Evolutionary conservation across 345 rosid genomes (phyloP).

Genomic region (Nephelium lappaceum): DNA sequence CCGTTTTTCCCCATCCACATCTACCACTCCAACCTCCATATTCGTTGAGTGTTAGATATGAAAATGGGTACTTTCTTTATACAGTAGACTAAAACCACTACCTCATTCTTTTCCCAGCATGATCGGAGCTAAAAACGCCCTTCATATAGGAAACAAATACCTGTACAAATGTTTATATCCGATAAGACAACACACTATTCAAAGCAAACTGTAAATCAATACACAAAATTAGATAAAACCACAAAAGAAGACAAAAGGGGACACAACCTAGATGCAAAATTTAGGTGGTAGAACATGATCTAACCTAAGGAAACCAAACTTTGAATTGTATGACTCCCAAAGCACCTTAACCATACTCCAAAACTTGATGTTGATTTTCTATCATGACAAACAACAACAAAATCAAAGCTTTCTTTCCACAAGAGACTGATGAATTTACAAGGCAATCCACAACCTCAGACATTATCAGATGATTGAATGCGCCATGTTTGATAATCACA

Average conservation of each 20-base stretch:
- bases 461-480: neutral
- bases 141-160: slow-evolving; percentile 5
- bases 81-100: slow-evolving; percentile 14
- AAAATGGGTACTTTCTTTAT: neutral
- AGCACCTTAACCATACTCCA: neutral
- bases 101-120: slow-evolving; percentile 23
- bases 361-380: neutral
- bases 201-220: neutral
- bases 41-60: neutral
- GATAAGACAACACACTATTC: neutral
- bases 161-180: neutral
- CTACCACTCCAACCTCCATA: slow-evolving; percentile 45
- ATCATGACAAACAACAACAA: neutral
- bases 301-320: neutral
- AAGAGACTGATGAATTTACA: neutral
- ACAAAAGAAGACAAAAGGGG: neutral
- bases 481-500: neutral
- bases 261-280: neutral
- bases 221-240: neutral
- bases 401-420: neutral
- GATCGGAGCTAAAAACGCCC: neutral
- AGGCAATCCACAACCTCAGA: neutral
- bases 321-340: neutral
- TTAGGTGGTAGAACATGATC: neutral
- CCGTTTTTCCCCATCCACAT: slow-evolving; percentile 30